Conservation (phyloP, 306 rosid species). For the Glycine tomentella region DNA sequence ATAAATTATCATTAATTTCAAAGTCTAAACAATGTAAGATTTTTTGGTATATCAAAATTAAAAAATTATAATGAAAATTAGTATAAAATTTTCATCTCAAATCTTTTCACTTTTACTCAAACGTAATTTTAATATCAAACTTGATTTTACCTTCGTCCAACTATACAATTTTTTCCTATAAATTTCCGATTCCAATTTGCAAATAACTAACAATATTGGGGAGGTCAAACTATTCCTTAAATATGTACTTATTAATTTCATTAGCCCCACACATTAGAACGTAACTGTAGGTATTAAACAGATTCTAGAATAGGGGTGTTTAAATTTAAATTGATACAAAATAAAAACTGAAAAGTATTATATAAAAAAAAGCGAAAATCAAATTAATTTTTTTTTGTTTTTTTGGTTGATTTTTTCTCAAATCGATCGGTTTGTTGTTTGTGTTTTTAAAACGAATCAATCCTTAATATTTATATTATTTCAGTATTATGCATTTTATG, state of each 20-base stretch:
- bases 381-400: too few relatives aligned
- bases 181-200: not conserved
- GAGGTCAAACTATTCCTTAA: not conserved
- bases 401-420: too few relatives aligned
- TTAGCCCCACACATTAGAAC: not conserved
- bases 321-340: too few relatives aligned
- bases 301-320: not conserved
- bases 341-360: too few relatives aligned
- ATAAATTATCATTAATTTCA: too few relatives aligned
- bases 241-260: not conserved
- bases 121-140: not conserved
- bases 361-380: too few relatives aligned
- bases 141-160: not conserved
- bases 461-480: too few relatives aligned
- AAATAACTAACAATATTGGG: not conserved
- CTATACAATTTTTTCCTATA: not conserved
- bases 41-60: too few relatives aligned
- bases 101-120: not conserved
- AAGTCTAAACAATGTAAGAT: too few relatives aligned
- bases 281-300: not conserved
- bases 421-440: too few relatives aligned
- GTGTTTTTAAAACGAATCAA: too few relatives aligned
- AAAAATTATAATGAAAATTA: not conserved
- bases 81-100: not conserved
- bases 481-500: too few relatives aligned